Evolutionary conservation across 805 yeast species (phyloP).

Genomic region (Barnettozyma pratensis): DNA sequence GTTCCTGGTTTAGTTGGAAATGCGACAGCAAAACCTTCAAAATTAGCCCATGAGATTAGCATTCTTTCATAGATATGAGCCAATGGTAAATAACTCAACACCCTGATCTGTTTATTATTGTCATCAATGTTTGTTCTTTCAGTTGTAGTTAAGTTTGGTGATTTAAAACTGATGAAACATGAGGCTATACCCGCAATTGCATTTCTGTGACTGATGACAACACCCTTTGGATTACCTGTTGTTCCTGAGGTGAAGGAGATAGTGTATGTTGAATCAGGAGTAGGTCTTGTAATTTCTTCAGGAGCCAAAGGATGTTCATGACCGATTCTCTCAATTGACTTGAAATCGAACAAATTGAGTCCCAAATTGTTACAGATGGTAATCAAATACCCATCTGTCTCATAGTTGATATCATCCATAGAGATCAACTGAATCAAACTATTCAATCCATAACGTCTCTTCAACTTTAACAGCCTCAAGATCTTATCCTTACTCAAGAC

Average conservation of each 20-base stretch:
- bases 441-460: slow-evolving; percentile 25
- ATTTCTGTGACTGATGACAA: slow-evolving; percentile 40
- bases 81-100: slow-evolving; percentile 43
- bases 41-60: slow-evolving; percentile 27
- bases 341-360: slow-evolving; percentile 32
- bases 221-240: slow-evolving; percentile 62
- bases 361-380: slow-evolving; percentile 19
- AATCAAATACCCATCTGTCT: slow-evolving; percentile 22
- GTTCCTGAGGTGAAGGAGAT: slow-evolving; percentile 66
- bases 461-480: slow-evolving; percentile 35
- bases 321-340: slow-evolving; percentile 30
- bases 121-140: slow-evolving; percentile 14
- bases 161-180: slow-evolving; percentile 11
- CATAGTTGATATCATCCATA: slow-evolving; percentile 36
- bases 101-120: slow-evolving; percentile 24
- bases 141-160: slow-evolving; percentile 3
- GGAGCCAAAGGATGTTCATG: slow-evolving; percentile 30
- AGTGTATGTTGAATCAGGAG: slow-evolving; percentile 40
- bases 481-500: slow-evolving; percentile 44
- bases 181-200: slow-evolving; percentile 36
- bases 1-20: slow-evolving; percentile 43
- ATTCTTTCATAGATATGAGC: slow-evolving; percentile 59
- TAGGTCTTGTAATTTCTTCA: slow-evolving; percentile 23
- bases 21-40: slow-evolving; percentile 37
- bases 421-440: slow-evolving; percentile 40